Percentiles rank a stretch among this genome's conserved stretches.
Conservation (phyloP, 2,329 filamentous ascomycete species). For the Helicocarpus griseus region DNA sequence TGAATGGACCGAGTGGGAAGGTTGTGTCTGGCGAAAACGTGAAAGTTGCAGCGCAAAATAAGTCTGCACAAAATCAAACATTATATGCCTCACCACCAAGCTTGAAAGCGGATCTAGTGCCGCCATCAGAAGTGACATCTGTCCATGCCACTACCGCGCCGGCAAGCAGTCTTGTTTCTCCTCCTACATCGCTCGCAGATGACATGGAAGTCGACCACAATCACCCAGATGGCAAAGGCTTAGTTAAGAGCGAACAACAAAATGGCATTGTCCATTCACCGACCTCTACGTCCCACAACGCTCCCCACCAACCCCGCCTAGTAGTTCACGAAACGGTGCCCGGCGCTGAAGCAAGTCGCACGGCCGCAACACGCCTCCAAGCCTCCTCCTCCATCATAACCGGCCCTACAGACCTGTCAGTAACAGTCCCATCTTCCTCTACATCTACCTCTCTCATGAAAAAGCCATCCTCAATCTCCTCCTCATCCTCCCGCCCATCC, state of each 20-base stretch:
- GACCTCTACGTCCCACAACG: constrained; percentile 33
- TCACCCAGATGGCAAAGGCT: constrained; percentile 19
- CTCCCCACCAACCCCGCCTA: constrained; percentile 32
- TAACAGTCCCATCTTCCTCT: constrained; percentile 1
- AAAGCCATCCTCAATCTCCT: constrained; percentile 1
- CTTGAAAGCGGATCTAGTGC: constrained; percentile 26
- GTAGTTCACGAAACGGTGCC: neutral
- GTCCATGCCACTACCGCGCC: constrained; percentile 22
- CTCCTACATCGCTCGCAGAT: constrained; percentile 35
- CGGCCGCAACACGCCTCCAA: neutral
- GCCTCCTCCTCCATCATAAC: neutral
- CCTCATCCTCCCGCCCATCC: constrained; percentile 3
- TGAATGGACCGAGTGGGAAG: constrained; percentile 4
- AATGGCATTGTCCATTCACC: constrained; percentile 25
- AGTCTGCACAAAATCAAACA: constrained; percentile 16
- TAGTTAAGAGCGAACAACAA: constrained; percentile 10
- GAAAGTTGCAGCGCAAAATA: constrained; percentile 8
- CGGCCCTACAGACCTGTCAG: constrained; percentile 3
- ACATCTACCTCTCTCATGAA: constrained; percentile 11
- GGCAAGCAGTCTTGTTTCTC: constrained; percentile 33
- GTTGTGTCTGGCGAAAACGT: constrained; percentile 2
- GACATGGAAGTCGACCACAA: constrained; percentile 27
- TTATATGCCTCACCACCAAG: constrained; percentile 30
- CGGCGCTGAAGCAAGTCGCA: neutral
- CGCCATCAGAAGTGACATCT: constrained; percentile 16